Conservation (phyloP, 2,329 filamentous ascomycete genomes). For the Sphaerulina vaccinii region DNA sequence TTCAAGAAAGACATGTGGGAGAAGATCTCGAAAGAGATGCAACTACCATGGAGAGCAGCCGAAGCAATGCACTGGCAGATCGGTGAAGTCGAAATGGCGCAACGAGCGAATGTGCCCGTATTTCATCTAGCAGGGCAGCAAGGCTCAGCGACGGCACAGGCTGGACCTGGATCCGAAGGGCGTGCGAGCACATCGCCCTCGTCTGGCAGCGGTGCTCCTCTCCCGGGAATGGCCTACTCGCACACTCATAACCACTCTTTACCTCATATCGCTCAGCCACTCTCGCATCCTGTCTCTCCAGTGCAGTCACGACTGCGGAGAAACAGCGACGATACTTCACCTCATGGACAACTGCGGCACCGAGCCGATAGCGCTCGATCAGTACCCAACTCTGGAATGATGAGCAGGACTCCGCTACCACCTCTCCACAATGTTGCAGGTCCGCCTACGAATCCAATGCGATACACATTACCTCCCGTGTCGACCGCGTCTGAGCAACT, state of each 20-base stretch:
- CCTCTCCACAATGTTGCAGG: constrained; percentile 32
- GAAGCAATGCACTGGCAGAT: constrained; percentile 99
- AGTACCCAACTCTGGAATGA: constrained; percentile 22
- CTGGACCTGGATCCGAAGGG: constrained; percentile 24
- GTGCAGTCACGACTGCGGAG: constrained; percentile 30
- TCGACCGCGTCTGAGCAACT: constrained; percentile 30
- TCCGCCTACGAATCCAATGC: constrained; percentile 19
- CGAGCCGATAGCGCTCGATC: constrained; percentile 37
- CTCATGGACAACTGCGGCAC: constrained; percentile 25
- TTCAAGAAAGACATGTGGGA: constrained; percentile 99
- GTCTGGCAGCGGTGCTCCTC: constrained; percentile 14
- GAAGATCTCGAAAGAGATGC: constrained; percentile 92
- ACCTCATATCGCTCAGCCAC: constrained; percentile 33
- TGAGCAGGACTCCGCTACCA: constrained; percentile 28
- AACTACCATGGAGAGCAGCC: constrained; percentile 88
- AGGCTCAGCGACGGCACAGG: constrained; percentile 23
- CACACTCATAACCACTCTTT: constrained; percentile 38
- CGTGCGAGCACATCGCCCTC: constrained; percentile 32
- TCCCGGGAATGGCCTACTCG: constrained; percentile 24
- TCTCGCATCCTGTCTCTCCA: constrained; percentile 31
- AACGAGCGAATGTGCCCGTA: constrained; percentile 82
- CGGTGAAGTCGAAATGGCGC: constrained; percentile 89
- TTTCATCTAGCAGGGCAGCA: constrained; percentile 58
- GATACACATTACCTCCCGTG: constrained; percentile 35
- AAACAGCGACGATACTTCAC: constrained; percentile 30